phyloP scores from a whole-genome alignment of 305 asterid species.

The Nicotiana rustica region DNA sequence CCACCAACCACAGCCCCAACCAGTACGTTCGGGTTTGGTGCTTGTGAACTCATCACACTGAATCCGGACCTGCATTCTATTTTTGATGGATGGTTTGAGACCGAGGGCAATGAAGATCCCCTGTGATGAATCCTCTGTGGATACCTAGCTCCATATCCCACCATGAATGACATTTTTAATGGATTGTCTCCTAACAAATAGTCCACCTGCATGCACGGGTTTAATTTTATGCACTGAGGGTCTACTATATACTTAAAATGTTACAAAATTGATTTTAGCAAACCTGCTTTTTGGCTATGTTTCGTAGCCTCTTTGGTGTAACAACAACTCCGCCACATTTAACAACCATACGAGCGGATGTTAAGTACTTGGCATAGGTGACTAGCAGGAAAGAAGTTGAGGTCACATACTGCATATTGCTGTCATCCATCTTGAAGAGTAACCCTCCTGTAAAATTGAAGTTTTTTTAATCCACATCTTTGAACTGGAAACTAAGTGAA shows the following conservation, averaged over 20 bases:
- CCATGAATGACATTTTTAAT: conserved; percentile 89
- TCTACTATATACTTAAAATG: background rate
- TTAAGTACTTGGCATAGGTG: conserved; percentile 89
- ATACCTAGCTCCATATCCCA: conserved; percentile 84
- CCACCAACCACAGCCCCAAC: conserved; percentile 92
- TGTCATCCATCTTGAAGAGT: conserved; percentile 91
- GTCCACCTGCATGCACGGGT: conserved; percentile 65
- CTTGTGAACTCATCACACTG: conserved; percentile 58
- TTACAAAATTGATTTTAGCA: no score
- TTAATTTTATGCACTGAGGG: background rate
- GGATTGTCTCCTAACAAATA: conserved; percentile 93
- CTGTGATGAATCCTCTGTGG: conserved; percentile 91
- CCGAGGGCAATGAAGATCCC: conserved; percentile 91
- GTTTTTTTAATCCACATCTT: background rate
- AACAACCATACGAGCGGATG: conserved; percentile 73
- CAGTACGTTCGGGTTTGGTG: conserved; percentile 81
- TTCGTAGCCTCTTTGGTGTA: conserved; percentile 72
- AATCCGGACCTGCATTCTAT: conserved; percentile 83
- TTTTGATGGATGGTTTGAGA: conserved; percentile 65
- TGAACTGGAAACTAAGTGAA: background rate
- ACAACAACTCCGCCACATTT: conserved; percentile 78
- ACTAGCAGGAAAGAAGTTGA: conserved; percentile 87
- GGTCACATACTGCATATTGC: conserved; percentile 93
- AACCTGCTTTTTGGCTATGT: conserved; percentile 86
- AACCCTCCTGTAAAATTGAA: conserved; percentile 69